These are phyloP conservation scores for Fusarium sp. DNA, from an alignment of 2,329 filamentous ascomycete genomes.

Conservation along the genomic window DNA sequence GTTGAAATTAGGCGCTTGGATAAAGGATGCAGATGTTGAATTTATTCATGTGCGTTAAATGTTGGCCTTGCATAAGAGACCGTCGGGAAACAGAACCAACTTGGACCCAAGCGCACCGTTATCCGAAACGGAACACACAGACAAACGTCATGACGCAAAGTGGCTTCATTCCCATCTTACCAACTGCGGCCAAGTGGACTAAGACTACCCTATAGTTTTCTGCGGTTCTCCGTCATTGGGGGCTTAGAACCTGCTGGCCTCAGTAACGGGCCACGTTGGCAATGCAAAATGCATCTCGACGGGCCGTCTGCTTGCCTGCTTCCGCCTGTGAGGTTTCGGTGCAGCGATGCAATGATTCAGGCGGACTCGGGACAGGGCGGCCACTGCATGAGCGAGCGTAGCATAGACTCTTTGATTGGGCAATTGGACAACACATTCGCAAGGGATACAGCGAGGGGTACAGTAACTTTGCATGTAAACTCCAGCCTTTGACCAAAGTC, in stretches of 20 bases:
- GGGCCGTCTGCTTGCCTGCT: constrained; percentile 29
- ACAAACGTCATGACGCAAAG: constrained; percentile 40
- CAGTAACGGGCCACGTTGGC: constrained; percentile 44
- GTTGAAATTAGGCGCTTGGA: constrained; percentile 20
- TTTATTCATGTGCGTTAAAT: constrained; percentile 22
- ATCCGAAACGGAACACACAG: constrained; percentile 33
- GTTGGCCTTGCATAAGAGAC: constrained; percentile 27
- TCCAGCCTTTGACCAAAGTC: constrained; percentile 26
- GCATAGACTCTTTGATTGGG: constrained; percentile 35
- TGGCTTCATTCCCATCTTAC: constrained; percentile 37
- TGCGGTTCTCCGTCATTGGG: constrained; percentile 17
- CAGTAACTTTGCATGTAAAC: constrained; percentile 16
- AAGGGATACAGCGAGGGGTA: constrained; percentile 32
- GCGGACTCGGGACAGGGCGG: constrained; percentile 18
- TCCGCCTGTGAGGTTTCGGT: constrained; percentile 8
- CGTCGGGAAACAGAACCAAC: constrained; percentile 19
- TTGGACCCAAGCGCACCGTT: constrained; percentile 37
- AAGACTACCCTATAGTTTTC: constrained; percentile 42
- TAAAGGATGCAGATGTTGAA: constrained; percentile 19
- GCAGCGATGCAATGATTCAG: constrained; percentile 40
- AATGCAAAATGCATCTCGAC: constrained; percentile 35
- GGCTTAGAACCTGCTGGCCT: constrained; percentile 38
- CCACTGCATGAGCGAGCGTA: constrained; percentile 6
- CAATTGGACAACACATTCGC: constrained; percentile 28
- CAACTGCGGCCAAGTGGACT: constrained; percentile 40